These are phyloP conservation scores for Salix purpurea DNA, from an alignment of 345 rosid genomes.

Conservation along the genomic window DNA sequence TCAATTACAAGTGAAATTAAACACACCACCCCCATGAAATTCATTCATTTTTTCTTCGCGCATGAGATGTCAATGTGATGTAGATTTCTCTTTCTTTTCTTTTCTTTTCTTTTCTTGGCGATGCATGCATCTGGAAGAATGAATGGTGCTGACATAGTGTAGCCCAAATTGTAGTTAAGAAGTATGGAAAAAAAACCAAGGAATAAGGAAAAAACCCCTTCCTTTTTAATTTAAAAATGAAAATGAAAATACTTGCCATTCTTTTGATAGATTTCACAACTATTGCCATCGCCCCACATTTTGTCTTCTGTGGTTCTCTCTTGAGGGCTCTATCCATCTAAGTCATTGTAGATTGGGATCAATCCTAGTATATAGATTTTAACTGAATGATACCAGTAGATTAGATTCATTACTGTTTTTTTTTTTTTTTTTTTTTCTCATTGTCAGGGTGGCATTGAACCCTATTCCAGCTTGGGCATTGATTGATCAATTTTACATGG, in stretches of 20 bases:
- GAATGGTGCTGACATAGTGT: neutral
- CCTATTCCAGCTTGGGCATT: slow-evolving; percentile 79
- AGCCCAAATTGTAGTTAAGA: neutral
- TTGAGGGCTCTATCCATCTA: neutral
- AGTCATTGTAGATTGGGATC: neutral
- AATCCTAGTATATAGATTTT: neutral
- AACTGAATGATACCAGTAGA: slow-evolving; percentile 6
- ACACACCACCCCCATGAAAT: neutral
- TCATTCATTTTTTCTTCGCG: neutral
- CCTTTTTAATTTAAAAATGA: neutral
- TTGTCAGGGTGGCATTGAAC: slow-evolving; percentile 73
- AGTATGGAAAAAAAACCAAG: neutral
- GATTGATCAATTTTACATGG: slow-evolving; percentile 38
- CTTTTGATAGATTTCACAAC: neutral
- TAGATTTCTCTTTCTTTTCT: neutral
- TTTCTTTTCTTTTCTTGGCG: neutral
- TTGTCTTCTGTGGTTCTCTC: neutral
- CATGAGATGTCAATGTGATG: slow-evolving; percentile 2
- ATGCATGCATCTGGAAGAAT: neutral
- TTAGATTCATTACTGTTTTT: slow-evolving; percentile 22
- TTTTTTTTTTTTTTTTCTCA: slow-evolving; percentile 4
- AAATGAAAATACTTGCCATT: neutral
- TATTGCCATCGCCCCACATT: neutral
- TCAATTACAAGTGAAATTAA: slow-evolving; percentile 2
- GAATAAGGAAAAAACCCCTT: neutral